These are phyloP conservation scores for Truncatella angustata DNA, from an alignment of 2,329 filamentous ascomycete species.

Conservation along the genomic window DNA sequence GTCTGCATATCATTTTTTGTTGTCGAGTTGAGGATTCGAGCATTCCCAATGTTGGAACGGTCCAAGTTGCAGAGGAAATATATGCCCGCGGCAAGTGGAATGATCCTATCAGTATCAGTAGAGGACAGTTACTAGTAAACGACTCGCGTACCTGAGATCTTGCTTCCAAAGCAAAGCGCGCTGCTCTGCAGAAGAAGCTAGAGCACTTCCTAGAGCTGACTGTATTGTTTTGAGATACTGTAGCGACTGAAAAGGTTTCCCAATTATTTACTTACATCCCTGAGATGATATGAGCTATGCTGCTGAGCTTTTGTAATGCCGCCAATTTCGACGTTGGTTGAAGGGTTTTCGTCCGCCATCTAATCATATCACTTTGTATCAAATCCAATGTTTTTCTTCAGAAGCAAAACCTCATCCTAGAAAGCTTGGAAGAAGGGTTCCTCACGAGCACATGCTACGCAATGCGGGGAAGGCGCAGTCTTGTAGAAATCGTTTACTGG, in stretches of 20 bases:
- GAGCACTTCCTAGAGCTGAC: neutral
- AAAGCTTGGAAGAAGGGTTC: too few relatives aligned
- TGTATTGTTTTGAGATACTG: neutral
- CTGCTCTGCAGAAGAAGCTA: constrained; percentile 18
- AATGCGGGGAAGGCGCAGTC: too few relatives aligned
- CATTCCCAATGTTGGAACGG: constrained; percentile 67
- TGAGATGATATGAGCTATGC: neutral
- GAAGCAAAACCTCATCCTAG: too few relatives aligned
- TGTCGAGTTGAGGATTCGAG: constrained; percentile 62
- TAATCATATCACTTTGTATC: too few relatives aligned
- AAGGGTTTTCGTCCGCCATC: constrained; percentile 2
- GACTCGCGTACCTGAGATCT: constrained; percentile 34
- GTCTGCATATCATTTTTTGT: constrained; percentile 60
- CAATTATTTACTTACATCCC: neutral
- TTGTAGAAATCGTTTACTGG: too few relatives aligned
- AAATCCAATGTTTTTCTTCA: too few relatives aligned
- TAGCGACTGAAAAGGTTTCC: too few relatives aligned
- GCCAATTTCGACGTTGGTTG: neutral
- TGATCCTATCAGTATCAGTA: constrained; percentile 45
- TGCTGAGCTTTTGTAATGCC: neutral
- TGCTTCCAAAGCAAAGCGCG: constrained; percentile 53
- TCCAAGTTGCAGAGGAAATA: constrained; percentile 69
- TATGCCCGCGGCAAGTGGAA: constrained; percentile 61
- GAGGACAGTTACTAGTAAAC: neutral
- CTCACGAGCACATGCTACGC: too few relatives aligned